Evolutionary conservation across 225 moss, liverwort and hornwort species (phyloP).

Genomic region (Thuidium tamariscinum): DNA sequence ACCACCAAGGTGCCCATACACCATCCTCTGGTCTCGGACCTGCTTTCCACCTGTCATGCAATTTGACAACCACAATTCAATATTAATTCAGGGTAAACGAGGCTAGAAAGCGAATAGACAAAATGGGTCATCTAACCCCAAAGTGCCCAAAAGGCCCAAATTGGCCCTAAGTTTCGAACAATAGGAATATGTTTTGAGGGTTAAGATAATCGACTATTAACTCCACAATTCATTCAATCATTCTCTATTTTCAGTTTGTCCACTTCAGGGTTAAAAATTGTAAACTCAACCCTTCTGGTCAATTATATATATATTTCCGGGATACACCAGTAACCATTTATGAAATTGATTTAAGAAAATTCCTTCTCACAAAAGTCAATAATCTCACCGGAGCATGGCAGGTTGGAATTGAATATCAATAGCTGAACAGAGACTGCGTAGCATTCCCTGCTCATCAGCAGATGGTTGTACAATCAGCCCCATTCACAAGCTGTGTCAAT

Average conservation of each 20-base stretch:
- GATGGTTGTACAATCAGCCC: conserved; percentile 1
- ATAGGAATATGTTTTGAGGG: not conserved
- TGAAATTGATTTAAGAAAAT: not conserved
- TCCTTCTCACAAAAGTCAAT: not conserved
- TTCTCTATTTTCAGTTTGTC: not conserved
- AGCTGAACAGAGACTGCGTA: conserved; percentile 74
- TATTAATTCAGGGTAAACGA: not conserved
- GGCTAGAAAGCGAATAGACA: not conserved
- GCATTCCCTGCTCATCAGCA: conserved; percentile 49
- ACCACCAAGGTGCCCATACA: conserved; percentile 92
- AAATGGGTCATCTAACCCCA: not conserved
- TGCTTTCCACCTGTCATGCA: conserved; percentile 66
- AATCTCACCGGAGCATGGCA: conserved; percentile 47
- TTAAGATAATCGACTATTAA: not conserved
- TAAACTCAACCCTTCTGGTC: not conserved
- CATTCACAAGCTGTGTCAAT: not conserved
- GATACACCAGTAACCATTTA: not conserved
- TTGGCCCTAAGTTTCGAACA: not conserved
- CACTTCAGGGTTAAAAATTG: not conserved
- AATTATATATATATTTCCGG: not conserved
- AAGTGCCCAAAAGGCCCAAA: not conserved
- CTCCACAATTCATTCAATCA: not conserved
- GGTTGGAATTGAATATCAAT: conserved; percentile 72
- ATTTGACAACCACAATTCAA: not conserved
- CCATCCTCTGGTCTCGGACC: conserved; percentile 89